Evolutionary conservation across 192 early-diverging fungal genomes (phyloP), one percentile per base, ranked within the genome.

Genomic region (Hyaloraphidium curvatum): DNA sequence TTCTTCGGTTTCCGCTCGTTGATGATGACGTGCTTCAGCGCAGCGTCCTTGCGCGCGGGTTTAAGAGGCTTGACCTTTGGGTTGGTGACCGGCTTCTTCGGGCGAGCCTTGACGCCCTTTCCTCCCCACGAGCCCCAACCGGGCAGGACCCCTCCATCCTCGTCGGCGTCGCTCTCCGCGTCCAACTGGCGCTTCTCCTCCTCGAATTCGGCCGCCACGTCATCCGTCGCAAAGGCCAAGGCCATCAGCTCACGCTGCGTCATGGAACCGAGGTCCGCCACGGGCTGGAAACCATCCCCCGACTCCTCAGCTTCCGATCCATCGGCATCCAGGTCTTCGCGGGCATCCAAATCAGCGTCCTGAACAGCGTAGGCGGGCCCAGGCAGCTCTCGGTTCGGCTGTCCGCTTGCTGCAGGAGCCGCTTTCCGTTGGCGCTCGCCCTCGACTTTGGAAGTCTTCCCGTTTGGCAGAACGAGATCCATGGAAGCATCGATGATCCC

Each of bases 211-310:
- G 69, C 65, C n/a, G 56, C 77, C 19, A 95, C 79, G 55, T 92
- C 79, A 56, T 97, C 91, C 53, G 90, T 83, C 7, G 90, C 86
- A 73, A 97, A 97, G 14, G 94, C 94, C 57, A 87, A 78, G 50
- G 82, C 80, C 29, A 97, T 86, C 29, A 97, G 67, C 27, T 91
- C 84, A 31, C 79, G 74, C 55, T 87, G 85, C 1, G 74, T 70
- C 78, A 86, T 13, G 70, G 66, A 23, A 64, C 61, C 1, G 69
- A 67, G 16, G 39, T 64, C 53, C 3, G n/a, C n/a, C n/a, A n/a
- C n/a, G n/a, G n/a, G n/a, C n/a, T n/a, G n/a, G n/a, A n/a, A n/a
- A n/a, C n/a, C n/a, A n/a, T n/a, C n/a, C n/a, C n/a, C n/a, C n/a
- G n/a, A n/a, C n/a, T n/a, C n/a, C n/a, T n/a, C n/a, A n/a, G n/a